These are phyloP conservation scores for Hanseniaspora thailandica DNA, from an alignment of 805 yeast species.

Conservation along the genomic window DNA sequence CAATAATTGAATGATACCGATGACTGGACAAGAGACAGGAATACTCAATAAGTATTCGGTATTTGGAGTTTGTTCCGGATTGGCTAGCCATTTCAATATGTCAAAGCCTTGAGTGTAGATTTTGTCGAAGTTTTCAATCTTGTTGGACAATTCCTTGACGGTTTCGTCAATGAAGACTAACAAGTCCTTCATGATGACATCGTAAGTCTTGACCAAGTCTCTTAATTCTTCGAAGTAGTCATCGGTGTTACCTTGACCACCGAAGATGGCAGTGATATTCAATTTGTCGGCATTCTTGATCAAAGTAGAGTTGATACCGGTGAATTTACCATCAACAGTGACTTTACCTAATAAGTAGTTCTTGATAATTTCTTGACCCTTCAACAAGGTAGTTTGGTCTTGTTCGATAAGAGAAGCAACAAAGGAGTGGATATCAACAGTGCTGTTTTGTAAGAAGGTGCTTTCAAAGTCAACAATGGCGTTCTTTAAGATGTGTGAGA, in stretches of 20 bases:
- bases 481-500: constrained; percentile 41
- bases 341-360: constrained; percentile 59
- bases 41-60: constrained; percentile 77
- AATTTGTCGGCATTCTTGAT: constrained; percentile 45
- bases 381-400: constrained; percentile 46
- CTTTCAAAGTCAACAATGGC: constrained; percentile 76
- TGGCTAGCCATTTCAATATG: constrained; percentile 73
- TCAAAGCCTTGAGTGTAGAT: constrained; percentile 90
- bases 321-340: constrained; percentile 39
- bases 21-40: constrained; percentile 93
- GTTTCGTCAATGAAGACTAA: constrained; percentile 57
- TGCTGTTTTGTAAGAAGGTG: constrained; percentile 48
- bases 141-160: constrained; percentile 54
- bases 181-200: constrained; percentile 61
- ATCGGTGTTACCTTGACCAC: constrained; percentile 98
- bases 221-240: constrained; percentile 95
- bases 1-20: constrained; percentile 87
- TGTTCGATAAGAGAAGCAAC: constrained; percentile 56
- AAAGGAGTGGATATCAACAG: constrained; percentile 69
- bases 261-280: constrained; percentile 72
- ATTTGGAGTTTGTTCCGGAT: constrained; percentile 80
- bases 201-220: constrained; percentile 66
- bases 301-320: constrained; percentile 45
- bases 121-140: constrained; percentile 68
- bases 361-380: constrained; percentile 63